Conservation (phyloP, 2,329 filamentous ascomycete genomes). For the Thielaviopsis euricoi region DNA sequence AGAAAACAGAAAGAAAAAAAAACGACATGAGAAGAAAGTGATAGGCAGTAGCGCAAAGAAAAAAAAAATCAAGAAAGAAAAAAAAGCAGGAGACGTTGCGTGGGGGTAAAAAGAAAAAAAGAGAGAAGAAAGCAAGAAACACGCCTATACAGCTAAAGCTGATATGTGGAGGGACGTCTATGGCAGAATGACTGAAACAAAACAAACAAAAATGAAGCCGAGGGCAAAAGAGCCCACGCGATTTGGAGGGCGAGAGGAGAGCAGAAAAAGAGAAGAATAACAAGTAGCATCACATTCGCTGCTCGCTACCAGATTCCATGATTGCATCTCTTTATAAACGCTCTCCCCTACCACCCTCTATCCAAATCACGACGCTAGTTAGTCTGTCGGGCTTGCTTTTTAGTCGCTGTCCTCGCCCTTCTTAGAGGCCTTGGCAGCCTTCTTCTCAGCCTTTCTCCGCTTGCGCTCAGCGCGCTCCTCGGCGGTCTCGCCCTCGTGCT, state of each 20-base stretch:
- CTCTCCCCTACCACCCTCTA: no score
- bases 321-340: background rate
- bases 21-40: background rate
- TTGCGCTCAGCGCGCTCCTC: conserved; percentile 50
- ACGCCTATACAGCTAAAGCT: background rate
- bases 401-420: conserved; percentile 39
- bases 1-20: background rate
- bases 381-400: conserved; percentile 14
- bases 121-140: background rate
- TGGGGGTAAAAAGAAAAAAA: background rate
- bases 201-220: background rate
- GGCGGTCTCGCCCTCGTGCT: conserved; percentile 60
- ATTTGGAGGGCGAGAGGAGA: background rate
- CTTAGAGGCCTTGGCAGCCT: conserved; percentile 39
- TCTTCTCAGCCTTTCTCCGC: conserved; percentile 43
- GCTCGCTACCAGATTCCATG: no score
- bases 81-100: background rate
- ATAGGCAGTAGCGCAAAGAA: background rate
- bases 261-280: background rate
- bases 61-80: no score
- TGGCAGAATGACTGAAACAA: background rate
- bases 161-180: background rate
- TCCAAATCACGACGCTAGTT: background rate
- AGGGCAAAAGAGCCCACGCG: background rate
- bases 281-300: background rate